Evolutionary conservation across 208 protist species (phyloP).

Genomic region (Trypanosoma cruzi): DNA sequence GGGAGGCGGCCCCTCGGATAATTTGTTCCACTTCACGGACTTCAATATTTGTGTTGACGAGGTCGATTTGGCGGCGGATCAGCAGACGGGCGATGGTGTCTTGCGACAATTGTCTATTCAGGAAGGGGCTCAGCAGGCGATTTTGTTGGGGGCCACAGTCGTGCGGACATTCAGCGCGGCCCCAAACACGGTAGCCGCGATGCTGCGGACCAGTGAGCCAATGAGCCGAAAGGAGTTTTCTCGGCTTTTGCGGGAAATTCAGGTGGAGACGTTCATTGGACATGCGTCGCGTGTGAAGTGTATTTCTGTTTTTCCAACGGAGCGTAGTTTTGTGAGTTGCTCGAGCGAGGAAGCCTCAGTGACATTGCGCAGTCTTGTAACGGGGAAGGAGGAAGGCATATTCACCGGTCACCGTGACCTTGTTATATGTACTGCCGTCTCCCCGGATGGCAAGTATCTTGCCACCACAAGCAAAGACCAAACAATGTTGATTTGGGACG

Average conservation of each 20-base stretch:
- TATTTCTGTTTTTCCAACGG: slow-evolving; percentile 67
- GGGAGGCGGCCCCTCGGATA: slow-evolving; percentile 2
- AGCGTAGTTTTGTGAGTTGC: slow-evolving; percentile 83
- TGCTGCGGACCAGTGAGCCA: slow-evolving; percentile 11
- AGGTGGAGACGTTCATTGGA: slow-evolving; percentile 40
- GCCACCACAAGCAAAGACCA: slow-evolving; percentile 90
- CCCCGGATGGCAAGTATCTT: slow-evolving; percentile 86
- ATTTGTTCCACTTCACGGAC: slow-evolving; percentile 82
- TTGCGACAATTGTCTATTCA: background rate
- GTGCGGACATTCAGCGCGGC: slow-evolving; percentile 31
- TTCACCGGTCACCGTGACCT: slow-evolving; percentile 88
- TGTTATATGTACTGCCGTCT: slow-evolving; percentile 81
- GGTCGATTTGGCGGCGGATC: slow-evolving; percentile 49
- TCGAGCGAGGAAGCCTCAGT: slow-evolving; percentile 86
- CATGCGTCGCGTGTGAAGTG: slow-evolving; percentile 87
- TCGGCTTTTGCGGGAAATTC: slow-evolving; percentile 37
- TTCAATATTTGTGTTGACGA: slow-evolving; percentile 86
- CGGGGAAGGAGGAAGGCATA: slow-evolving; percentile 72
- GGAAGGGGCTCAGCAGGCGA: background rate
- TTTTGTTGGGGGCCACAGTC: slow-evolving; percentile 12
- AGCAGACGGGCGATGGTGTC: background rate
- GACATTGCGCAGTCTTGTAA: slow-evolving; percentile 49
- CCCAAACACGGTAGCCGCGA: slow-evolving; percentile 39
- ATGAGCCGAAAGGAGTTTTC: slow-evolving; percentile 4
- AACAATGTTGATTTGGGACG: slow-evolving; percentile 91